Base-by-base conservation (phyloP, 768 basidiomycete genomes). In the Lactarius deliciosus region DNA sequence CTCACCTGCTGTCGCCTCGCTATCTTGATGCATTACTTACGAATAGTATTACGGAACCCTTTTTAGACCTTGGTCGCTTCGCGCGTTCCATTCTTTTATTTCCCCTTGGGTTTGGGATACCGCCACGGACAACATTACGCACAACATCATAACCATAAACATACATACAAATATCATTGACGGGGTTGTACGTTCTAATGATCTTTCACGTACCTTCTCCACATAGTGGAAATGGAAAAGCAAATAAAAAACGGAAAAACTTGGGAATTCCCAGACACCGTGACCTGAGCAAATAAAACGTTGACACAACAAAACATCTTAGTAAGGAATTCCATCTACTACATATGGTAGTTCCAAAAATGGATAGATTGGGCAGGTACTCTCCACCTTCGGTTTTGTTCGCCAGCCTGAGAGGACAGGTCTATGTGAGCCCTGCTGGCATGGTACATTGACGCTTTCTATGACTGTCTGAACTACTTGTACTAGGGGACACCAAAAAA, bases 101-200 rank as follows among this genome's bases (percentile, higher is more conserved):
- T 8, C 43, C 60, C 43, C 15, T 64, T 47, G 65, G 65, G 60
- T 60, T 66, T 66, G 65, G 65, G 65, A 66, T 66, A 62, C 10
- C 30, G 54, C 58, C 47, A 61, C 55, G 61, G 65, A 57, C 65
- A 47, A 22, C 65, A 66, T 62, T 62, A 66, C 64, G 28, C 32
- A 10, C 20, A 61, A 61, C 60, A 53, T 50, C 47, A 50, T 53
- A 53, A 66, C 50, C 65, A 62, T 47, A 66, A 57, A 50, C 60
- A 57, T 61, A 62, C 60, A 62, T 66, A 50, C 65, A 41, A 47
- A 47, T 66, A 61, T 57, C 61, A 62, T 20, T 20, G 50, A 34
- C 61, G 65, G 65, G 61, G 56, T 66, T 66, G 65, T 66, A 66
- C 50, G 65, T 66, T 62, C 45, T 66, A 66, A 66, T 62, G 34